phyloP scores from a whole-genome alignment of 208 protist genomes.

The Leptomonas seymouri region DNA sequence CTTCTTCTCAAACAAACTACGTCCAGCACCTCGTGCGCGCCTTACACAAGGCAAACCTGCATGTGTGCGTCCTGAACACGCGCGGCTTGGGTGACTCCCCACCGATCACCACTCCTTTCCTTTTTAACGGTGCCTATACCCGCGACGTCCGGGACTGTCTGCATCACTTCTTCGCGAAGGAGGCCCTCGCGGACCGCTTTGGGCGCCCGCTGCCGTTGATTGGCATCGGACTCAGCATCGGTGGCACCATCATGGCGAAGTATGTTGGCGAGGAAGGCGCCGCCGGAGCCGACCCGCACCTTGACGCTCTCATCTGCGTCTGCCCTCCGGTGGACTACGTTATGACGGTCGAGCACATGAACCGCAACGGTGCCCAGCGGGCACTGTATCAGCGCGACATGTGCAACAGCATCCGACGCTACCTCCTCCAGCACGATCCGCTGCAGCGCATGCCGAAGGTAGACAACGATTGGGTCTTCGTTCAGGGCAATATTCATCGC shows the following conservation, averaged over 20 bases:
- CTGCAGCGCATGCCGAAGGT: constrained; percentile 50
- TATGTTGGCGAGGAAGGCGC: constrained; percentile 70
- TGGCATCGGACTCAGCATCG: constrained; percentile 55
- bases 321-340: constrained; percentile 58
- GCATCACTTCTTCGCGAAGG: constrained; percentile 33
- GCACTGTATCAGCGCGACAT: constrained; percentile 49
- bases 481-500: constrained; percentile 31
- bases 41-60: constrained; percentile 36
- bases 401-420: constrained; percentile 44
- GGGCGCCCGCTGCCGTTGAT: constrained; percentile 38
- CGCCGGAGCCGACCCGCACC: constrained; percentile 26
- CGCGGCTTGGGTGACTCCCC: constrained; percentile 52
- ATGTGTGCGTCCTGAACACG: constrained; percentile 57
- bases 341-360: constrained; percentile 54
- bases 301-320: constrained; percentile 49
- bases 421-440: constrained; percentile 45
- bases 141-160: constrained; percentile 52
- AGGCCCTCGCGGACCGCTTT: constrained; percentile 29
- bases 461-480: constrained; percentile 43
- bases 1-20: constrained; percentile 47
- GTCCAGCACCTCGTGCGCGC: constrained; percentile 38
- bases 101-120: constrained; percentile 38
- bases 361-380: constrained; percentile 39
- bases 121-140: constrained; percentile 62
- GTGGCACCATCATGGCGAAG: constrained; percentile 56